phyloP scores from a whole-genome alignment of 495 filamentous ascomycete genomes.

The Aspergillus saccharolyticus region DNA sequence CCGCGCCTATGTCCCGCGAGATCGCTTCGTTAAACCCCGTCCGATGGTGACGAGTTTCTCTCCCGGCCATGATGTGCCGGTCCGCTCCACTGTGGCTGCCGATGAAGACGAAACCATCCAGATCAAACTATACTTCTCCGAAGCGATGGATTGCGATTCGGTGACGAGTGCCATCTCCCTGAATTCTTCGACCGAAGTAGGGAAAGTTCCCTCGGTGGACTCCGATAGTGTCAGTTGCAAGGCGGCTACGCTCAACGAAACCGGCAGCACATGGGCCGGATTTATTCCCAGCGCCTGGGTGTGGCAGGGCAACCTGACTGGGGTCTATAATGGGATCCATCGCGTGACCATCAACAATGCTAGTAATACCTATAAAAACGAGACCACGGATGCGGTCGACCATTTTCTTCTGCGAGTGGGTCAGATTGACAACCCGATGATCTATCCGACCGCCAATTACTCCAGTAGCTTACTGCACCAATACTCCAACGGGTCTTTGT shows the following conservation, averaged over 20 bases:
- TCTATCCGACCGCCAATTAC: constrained; percentile 57
- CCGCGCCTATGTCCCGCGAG: constrained; percentile 54
- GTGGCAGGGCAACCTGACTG: constrained; percentile 45
- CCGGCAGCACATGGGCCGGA: constrained; percentile 31
- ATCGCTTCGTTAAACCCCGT: constrained; percentile 40
- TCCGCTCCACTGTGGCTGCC: constrained; percentile 44
- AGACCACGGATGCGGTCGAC: constrained; percentile 46
- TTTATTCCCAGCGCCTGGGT: constrained; percentile 49
- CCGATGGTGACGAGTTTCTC: constrained; percentile 62
- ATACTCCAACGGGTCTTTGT: constrained; percentile 34
- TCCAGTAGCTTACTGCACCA: constrained; percentile 44
- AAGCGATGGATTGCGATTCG: constrained; percentile 55
- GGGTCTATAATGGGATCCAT: constrained; percentile 61
- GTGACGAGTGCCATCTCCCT: constrained; percentile 46
- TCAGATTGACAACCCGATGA: constrained; percentile 53
- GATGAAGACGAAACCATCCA: constrained; percentile 40
- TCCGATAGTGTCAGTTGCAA: constrained; percentile 37
- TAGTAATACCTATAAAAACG: constrained; percentile 28
- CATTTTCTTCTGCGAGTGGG: constrained; percentile 55
- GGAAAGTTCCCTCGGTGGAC: constrained; percentile 35
- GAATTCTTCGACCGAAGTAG: constrained; percentile 47
- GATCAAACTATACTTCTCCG: constrained; percentile 54
- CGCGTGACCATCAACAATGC: constrained; percentile 54
- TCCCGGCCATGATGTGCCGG: constrained; percentile 57
- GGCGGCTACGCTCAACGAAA: constrained; percentile 19